Conservation (phyloP, 768 basidiomycete genomes). For the Bullera alba region DNA sequence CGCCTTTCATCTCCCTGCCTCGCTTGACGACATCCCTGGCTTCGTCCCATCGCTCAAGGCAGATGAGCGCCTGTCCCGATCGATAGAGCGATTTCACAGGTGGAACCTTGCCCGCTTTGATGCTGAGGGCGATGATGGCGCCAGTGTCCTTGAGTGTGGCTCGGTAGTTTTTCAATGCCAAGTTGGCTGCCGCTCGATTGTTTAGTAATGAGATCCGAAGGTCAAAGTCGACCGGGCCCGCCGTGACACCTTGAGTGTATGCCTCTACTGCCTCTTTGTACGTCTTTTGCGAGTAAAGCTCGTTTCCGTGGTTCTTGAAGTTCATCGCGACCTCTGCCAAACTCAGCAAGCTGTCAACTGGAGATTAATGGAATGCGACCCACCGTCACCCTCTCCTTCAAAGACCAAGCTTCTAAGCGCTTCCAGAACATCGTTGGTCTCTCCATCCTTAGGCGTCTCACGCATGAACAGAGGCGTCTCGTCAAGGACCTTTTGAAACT, state of each 20-base stretch:
- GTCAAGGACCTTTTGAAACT: slow-evolving; percentile 51
- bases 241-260: slow-evolving; percentile 83
- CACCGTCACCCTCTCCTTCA: slow-evolving; percentile 91
- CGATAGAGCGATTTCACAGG: slow-evolving; percentile 80
- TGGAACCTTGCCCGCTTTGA: slow-evolving; percentile 5
- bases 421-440: slow-evolving; percentile 61
- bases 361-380: slow-evolving; percentile 46
- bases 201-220: slow-evolving; percentile 57
- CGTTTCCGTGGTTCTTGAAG: slow-evolving; percentile 94
- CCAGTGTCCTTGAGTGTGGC: slow-evolving; percentile 65
- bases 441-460: slow-evolving; percentile 63
- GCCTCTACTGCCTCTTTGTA: slow-evolving; percentile 81
- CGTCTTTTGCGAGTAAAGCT: slow-evolving; percentile 80
- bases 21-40: slow-evolving; percentile 73
- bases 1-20: slow-evolving; percentile 25
- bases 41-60: slow-evolving; percentile 69
- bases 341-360: not conserved
- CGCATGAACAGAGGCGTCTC: slow-evolving; percentile 88
- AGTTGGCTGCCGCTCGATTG: slow-evolving; percentile 89
- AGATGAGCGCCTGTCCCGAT: slow-evolving; percentile 67
- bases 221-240: slow-evolving; percentile 61
- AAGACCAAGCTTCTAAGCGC: slow-evolving; percentile 79
- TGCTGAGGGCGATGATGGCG: slow-evolving; percentile 26
- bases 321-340: slow-evolving; percentile 73
- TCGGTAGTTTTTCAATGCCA: slow-evolving; percentile 83